Evolutionary conservation across 352 stramenopile genomes (phyloP).

Genomic region (Globisporangium paroecandrum): DNA sequence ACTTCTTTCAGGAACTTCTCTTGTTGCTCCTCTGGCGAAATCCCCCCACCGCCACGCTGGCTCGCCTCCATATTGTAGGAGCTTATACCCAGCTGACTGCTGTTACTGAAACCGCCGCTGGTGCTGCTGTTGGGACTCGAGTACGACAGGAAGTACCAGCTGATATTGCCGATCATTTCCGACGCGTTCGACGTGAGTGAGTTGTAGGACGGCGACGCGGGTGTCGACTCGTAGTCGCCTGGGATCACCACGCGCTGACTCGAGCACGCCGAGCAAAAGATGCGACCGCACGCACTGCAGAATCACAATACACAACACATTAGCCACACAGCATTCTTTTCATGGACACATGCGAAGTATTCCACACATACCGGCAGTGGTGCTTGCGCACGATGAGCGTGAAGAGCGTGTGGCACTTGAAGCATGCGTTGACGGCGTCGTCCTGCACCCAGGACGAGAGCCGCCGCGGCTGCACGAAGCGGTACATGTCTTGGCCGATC

Average conservation of each 20-base stretch:
- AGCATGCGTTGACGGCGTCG: slow-evolving; percentile 81
- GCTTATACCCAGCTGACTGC: slow-evolving; percentile 3
- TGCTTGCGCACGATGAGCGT: slow-evolving; percentile 80
- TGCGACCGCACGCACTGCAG: slow-evolving; percentile 61
- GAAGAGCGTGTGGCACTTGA: slow-evolving; percentile 83
- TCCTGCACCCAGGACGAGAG: slow-evolving; percentile 85
- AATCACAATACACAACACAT: background rate
- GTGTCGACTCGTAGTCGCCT: slow-evolving; percentile 72
- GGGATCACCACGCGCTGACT: slow-evolving; percentile 83
- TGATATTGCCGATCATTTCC: slow-evolving; percentile 78
- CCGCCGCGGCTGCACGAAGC: slow-evolving; percentile 75
- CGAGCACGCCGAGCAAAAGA: slow-evolving; percentile 78
- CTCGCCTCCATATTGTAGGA: slow-evolving; percentile 27
- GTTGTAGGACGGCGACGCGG: slow-evolving; percentile 55
- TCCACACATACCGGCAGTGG: slow-evolving; percentile 52
- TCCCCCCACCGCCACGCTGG: slow-evolving; percentile 14
- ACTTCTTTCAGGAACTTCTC: slow-evolving; percentile 73
- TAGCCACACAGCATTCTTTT: background rate
- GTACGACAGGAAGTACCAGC: slow-evolving; percentile 77
- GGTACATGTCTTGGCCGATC: slow-evolving; percentile 67
- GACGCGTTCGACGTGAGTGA: slow-evolving; percentile 69
- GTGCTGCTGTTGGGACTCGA: slow-evolving; percentile 26
- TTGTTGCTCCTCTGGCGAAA: slow-evolving; percentile 44
- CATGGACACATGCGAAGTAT: background rate
- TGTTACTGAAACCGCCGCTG: slow-evolving; percentile 1